Evolutionary conservation across 148 eudicot species (phyloP), one percentile per base, ranked within the genome.

Genomic region (Rhododendron molle): DNA sequence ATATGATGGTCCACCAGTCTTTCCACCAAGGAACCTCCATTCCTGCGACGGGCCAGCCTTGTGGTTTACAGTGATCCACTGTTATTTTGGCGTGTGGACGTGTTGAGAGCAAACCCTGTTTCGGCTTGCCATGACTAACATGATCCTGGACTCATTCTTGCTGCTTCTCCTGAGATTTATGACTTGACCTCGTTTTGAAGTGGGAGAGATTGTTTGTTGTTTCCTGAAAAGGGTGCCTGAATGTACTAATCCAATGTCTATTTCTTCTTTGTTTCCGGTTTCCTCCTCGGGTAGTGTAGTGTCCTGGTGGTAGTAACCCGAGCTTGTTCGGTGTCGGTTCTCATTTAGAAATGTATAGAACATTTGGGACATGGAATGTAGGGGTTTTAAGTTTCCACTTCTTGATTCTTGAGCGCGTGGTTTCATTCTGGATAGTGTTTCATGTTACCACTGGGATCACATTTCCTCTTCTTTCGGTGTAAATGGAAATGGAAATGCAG

Each of bases 101-200:
- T 93, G 96, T 93, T 90, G 93, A 93, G 99, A 96, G 99, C 92
- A 88, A 89, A 88, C 26, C 38, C 14, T 82, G 40, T 60, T 36
- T 38, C 85, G 32, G 85, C 88, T 88, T 92, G 95, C 99, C 84
- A 90, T 94, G 98, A 96, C 98, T 87, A 90, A 92, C 98, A 88
- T 47, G 83, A 73, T 69, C 85, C 83, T 60, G 84, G 79, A 83
- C 77, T 43, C 58, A 11, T 40, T 46, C 52, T 18, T 30, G 11
- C 20, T 85, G 67, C 77, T 67, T 67, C 67, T 85, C 40, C 80
- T 36, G 23, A n/a, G 44, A 58, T 32, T 81, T 56, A 34, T 9
- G 32, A 36, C 58, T 36, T 36, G 72, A 58, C 71, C 58, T 13
- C 23, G 1, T 38, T 34, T 38, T 50, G 38, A 56, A 36, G 74